Evolutionary conservation across 2,329 filamentous ascomycete genomes (phyloP), one percentile per base, ranked within the genome.

Genomic region (Colletotrichum sansevieriae): DNA sequence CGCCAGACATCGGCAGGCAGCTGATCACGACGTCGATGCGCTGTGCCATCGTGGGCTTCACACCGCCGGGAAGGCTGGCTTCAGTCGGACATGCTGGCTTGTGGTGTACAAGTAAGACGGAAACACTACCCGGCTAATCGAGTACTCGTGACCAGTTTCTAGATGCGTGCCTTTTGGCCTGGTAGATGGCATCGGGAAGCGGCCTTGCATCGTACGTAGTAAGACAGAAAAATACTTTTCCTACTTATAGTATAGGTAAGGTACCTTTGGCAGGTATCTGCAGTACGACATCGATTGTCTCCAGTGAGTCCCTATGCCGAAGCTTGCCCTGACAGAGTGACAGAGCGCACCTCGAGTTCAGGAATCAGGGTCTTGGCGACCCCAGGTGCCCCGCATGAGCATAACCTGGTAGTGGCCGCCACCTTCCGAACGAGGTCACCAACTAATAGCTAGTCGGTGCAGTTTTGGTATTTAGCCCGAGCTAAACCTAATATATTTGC

Each of bases 321-420:
- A 55, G 15, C 18, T 12, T 37, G 33, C 52, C 39, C 18, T 56
- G 44, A 56, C 67, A 58, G 25, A 70, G 57, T 57, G 63, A 29
- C 25, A 29, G 25, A 39, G 37, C 13, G 37, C 37, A 39, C 37
- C 37, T 39, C 65, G 52, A 61, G 65, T 61, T 54, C 61, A 18
- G 13, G 43, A 18, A 44, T 39, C 49, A 62, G 67, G 67, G 67
- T 58, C 67, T 68, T 63, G 67, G 66, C 66, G 56, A 43, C 41
- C 33, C 56, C 61, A 55, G 37, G 35, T 66, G 55, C 66, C 66
- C 63, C 66, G 66, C 66, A 69, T 66, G 56, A 69, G 37, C 54
- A 44, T 43, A 22, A 43, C 43, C 37, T 57, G 37, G 11, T 39
- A 57, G 54, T n/a, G 54, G 59, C 35, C 46, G 59, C 59, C 59